Conservation (phyloP, 768 basidiomycete genomes). For the Phallus indusiatus region DNA sequence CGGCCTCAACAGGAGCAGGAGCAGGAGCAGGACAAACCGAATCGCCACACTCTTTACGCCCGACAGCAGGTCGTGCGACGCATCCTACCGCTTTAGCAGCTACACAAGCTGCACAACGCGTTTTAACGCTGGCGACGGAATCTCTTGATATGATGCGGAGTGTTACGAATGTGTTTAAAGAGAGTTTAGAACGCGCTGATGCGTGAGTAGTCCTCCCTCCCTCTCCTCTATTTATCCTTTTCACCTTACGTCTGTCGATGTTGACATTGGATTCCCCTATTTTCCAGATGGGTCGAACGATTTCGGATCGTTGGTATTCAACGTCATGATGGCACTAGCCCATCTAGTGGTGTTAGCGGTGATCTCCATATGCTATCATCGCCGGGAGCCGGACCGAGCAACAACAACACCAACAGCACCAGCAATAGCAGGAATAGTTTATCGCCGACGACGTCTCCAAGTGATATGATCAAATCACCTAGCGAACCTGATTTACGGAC, state of each 20-base stretch:
- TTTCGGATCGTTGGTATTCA: conserved; percentile 70
- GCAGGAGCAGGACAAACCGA: no score
- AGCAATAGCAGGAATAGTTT: not conserved
- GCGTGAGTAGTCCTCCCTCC: no score
- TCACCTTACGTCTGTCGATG: conserved; percentile 9
- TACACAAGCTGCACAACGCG: conserved; percentile 65
- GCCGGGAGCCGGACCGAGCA: conserved; percentile 1
- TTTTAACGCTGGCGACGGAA: conserved; percentile 79
- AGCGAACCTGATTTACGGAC: not conserved
- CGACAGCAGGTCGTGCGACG: conserved; percentile 10
- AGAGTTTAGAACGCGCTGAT: conserved; percentile 81
- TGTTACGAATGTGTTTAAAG: conserved; percentile 81
- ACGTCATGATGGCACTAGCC: conserved; percentile 28
- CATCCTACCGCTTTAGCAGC: conserved; percentile 44
- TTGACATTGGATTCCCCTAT: conserved; percentile 4
- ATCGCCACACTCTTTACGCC: not conserved
- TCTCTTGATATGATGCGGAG: conserved; percentile 89
- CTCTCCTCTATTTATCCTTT: not conserved
- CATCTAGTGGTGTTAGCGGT: no score
- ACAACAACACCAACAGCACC: no score
- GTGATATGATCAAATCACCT: not conserved
- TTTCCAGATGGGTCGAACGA: conserved; percentile 69
- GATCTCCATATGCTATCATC: not conserved
- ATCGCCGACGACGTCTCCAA: not conserved
- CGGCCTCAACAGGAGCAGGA: no score